A percentile compares a stretch with the other conserved stretches of the same genome.
These are phyloP conservation scores for Spathaspora hagerdaliae DNA, from an alignment of 805 yeast species.

Conservation along the genomic window DNA sequence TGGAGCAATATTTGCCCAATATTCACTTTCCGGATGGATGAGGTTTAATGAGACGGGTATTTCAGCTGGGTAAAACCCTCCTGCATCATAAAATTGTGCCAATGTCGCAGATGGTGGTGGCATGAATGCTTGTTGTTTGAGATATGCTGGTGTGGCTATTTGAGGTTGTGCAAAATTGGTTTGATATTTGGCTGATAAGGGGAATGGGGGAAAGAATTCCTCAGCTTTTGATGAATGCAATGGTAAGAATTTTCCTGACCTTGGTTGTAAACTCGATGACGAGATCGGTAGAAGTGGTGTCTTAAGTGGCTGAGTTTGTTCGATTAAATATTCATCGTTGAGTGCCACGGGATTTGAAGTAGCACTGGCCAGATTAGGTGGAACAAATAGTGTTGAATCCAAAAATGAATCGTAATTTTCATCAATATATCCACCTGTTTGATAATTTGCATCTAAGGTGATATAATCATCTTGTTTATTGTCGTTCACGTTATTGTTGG, in stretches of 20 bases:
- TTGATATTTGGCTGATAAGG: constrained; percentile 24
- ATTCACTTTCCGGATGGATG: constrained; percentile 2
- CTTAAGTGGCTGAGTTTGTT: constrained; percentile 46
- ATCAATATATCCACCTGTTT: constrained; percentile 3
- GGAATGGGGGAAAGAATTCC: constrained; percentile 16
- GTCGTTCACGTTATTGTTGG: constrained; percentile 19
- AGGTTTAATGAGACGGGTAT: constrained; percentile 1
- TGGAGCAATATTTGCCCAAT: constrained; percentile 2
- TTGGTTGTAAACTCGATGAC: constrained; percentile 8
- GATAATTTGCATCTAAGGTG: constrained; percentile 16
- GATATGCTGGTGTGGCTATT: constrained; percentile 1
- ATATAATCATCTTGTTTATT: constrained; percentile 16
- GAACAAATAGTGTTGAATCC: constrained; percentile 15
- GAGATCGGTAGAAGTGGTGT: constrained; percentile 22
- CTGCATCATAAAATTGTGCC: not conserved
- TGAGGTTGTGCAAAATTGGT: not conserved
- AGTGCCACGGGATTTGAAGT: constrained; percentile 32
- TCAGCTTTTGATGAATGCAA: constrained; percentile 12
- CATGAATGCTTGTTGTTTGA: constrained; percentile 1
- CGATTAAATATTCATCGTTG: constrained; percentile 47
- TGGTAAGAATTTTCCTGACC: constrained; percentile 5
- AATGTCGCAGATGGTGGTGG: not conserved
- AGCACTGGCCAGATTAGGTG: constrained; percentile 9
- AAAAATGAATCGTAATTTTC: constrained; percentile 17
- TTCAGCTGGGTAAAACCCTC: not conserved